These are phyloP conservation scores for Plasmodium chabaudi DNA, from an alignment of 169 alveolate species.

Conservation along the genomic window DNA sequence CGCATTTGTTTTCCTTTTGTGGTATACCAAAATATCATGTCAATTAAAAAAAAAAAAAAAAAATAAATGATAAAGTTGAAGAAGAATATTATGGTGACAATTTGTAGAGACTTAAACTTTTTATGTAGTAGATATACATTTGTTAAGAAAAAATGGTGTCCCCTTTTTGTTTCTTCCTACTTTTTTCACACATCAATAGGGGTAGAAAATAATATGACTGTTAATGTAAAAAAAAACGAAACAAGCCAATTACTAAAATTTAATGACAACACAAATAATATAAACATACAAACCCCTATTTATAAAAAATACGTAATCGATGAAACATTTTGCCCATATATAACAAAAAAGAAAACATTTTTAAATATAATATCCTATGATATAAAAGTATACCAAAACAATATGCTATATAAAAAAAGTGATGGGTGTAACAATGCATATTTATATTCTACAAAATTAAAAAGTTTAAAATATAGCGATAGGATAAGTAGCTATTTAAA, in stretches of 20 bases:
- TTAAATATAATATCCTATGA: conserved; percentile 21
- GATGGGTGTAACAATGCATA: conserved; percentile 43
- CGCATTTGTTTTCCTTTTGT: too few species aligned
- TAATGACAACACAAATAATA: conserved; percentile 7
- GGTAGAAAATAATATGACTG: too few species aligned
- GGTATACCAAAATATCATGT: too few species aligned
- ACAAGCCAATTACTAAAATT: neutral
- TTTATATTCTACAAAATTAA: conserved; percentile 38
- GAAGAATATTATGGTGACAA: too few species aligned
- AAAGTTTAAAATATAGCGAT: conserved; percentile 21
- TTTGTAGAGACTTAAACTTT: too few species aligned
- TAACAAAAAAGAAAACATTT: conserved; percentile 21
- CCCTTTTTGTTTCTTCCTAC: too few species aligned
- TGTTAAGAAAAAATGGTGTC: too few species aligned
- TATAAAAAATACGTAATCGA: conserved; percentile 1
- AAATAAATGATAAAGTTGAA: too few species aligned
- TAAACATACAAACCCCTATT: neutral
- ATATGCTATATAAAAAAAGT: conserved; percentile 41
- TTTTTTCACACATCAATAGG: too few species aligned
- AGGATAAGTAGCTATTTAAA: conserved; percentile 28
- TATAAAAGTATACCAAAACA: conserved; percentile 12
- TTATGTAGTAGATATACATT: too few species aligned
- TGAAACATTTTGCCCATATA: conserved; percentile 27
- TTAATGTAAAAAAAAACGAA: neutral
- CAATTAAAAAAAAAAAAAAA: too few species aligned